phyloP scores from a whole-genome alignment of 345 rosid genomes.

The Angophora floribunda region DNA sequence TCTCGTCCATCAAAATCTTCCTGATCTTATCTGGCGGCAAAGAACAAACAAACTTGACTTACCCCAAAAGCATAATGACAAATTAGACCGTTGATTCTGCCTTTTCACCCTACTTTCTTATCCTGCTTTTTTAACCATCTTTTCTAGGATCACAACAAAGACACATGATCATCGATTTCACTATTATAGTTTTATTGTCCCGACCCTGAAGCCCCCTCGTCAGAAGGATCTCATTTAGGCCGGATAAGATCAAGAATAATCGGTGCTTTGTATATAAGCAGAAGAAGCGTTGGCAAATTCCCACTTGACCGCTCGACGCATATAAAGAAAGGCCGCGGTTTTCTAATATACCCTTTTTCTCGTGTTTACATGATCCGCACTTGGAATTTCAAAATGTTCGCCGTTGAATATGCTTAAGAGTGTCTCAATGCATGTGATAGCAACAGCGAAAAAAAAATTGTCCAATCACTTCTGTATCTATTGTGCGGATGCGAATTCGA shows the following conservation, averaged over 20 bases:
- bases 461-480: neutral
- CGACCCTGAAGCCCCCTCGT: neutral
- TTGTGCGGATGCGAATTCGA: neutral
- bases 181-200: neutral
- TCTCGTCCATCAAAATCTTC: neutral
- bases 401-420: neutral
- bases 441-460: neutral
- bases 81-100: neutral
- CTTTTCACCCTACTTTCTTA: neutral
- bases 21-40: neutral
- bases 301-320: neutral
- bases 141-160: neutral
- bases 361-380: neutral
- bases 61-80: neutral
- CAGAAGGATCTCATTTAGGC: neutral
- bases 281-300: neutral
- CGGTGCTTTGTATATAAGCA: neutral
- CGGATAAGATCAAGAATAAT: neutral
- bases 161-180: neutral
- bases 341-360: neutral
- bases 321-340: neutral
- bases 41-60: neutral
- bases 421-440: neutral
- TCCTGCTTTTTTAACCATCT: neutral
- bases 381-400: neutral